Evolutionary conservation across 768 basidiomycete species (phyloP).

Genomic region (Naganishia randhawae): DNA sequence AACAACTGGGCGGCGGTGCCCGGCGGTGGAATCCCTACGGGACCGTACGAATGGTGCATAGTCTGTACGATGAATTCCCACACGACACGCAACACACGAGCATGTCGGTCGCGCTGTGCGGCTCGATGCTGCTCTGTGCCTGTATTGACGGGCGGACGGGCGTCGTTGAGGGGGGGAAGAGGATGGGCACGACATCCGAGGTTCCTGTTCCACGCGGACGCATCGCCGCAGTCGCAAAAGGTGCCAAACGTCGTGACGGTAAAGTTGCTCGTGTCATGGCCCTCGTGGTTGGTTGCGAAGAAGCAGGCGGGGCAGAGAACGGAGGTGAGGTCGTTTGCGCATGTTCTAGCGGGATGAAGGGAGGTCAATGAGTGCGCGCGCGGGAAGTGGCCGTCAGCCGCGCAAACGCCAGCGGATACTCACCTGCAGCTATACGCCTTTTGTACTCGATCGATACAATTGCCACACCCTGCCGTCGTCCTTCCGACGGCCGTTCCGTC

Average conservation of each 20-base stretch:
- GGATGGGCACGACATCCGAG: conserved; percentile 75
- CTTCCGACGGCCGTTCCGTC: not conserved
- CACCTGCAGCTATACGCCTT: conserved; percentile 92
- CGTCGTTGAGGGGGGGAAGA: conserved; percentile 39
- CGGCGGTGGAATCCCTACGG: conserved; percentile 26
- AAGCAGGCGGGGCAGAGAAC: conserved; percentile 88
- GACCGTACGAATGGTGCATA: conserved; percentile 60
- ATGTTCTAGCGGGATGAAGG: conserved; percentile 61
- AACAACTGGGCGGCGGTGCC: conserved; percentile 73
- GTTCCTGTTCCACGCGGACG: conserved; percentile 73
- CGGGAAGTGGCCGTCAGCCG: not conserved
- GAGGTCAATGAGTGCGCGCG: not conserved
- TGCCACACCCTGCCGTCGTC: conserved; percentile 9
- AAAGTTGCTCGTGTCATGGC: conserved; percentile 60
- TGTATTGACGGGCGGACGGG: conserved; percentile 33
- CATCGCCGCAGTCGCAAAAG: conserved; percentile 92
- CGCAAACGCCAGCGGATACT: conserved; percentile 45
- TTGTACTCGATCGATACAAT: conserved; percentile 47
- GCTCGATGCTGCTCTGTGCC: conserved; percentile 25
- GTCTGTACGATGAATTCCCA: conserved; percentile 68
- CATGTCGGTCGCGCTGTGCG: conserved; percentile 12
- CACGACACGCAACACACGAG: conserved; percentile 57
- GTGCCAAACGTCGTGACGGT: conserved; percentile 75
- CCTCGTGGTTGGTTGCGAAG: conserved; percentile 75
- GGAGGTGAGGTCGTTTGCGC: conserved; percentile 81